Evolutionary conservation across 331 rosid genomes (phyloP).

Genomic region (Dryas integrifolia): DNA sequence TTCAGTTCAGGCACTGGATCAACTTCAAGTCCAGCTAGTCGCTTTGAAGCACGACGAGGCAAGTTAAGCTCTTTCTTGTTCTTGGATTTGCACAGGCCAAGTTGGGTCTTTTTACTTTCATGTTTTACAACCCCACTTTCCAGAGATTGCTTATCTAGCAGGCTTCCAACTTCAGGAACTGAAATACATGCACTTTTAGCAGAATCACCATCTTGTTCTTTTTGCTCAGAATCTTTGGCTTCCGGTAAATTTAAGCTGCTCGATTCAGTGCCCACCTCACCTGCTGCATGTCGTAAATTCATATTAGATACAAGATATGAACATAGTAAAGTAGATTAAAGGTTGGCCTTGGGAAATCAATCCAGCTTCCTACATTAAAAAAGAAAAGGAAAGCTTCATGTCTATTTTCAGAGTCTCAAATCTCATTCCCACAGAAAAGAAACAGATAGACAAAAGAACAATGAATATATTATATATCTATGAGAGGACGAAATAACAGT

Average conservation of each 20-base stretch:
- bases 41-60: constrained; percentile 80
- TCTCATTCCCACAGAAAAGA: constrained; percentile 8
- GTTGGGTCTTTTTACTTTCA: constrained; percentile 29
- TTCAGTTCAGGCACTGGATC: constrained; percentile 57
- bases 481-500: neutral
- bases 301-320: constrained; percentile 29
- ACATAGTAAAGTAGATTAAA: constrained; percentile 4
- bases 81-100: constrained; percentile 32
- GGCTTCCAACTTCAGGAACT: constrained; percentile 21
- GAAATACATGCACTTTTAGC: constrained; percentile 30
- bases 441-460: neutral
- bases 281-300: constrained; percentile 27
- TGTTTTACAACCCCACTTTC: constrained; percentile 26
- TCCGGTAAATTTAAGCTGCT: constrained; percentile 28
- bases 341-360: constrained; percentile 15
- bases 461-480: neutral
- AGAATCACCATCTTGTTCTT: constrained; percentile 30
- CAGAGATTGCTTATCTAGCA: constrained; percentile 27
- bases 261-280: constrained; percentile 17
- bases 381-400: neutral
- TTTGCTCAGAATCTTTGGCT: constrained; percentile 32
- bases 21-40: constrained; percentile 75
- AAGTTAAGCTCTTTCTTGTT: constrained; percentile 43
- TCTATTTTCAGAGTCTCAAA: neutral
- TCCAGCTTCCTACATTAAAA: neutral